Percentiles rank a stretch among this genome's conserved stretches.
Conservation (phyloP, 2,329 filamentous ascomycete species). For the Lachnellula occidentalis region DNA sequence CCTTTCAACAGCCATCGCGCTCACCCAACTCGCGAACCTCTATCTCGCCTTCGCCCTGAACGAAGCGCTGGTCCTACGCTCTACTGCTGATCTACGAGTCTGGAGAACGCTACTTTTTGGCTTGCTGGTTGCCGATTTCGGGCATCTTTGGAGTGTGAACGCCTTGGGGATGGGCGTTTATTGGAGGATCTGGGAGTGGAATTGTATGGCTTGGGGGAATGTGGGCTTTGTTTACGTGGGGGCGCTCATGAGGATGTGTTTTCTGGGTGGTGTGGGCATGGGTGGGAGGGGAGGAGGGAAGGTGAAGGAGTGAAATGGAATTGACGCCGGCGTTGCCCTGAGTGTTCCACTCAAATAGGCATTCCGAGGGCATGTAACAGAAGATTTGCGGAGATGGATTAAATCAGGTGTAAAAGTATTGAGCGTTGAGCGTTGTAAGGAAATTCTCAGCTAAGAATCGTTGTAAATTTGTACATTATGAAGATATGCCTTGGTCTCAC, state of each 20-base stretch:
- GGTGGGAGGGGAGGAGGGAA: background rate
- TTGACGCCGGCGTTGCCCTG: background rate
- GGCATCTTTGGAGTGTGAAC: slow-evolving; percentile 64
- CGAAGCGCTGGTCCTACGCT: slow-evolving; percentile 69
- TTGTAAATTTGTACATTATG: background rate
- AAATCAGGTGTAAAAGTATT: background rate
- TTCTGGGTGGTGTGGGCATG: slow-evolving; percentile 53
- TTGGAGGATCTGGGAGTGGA: slow-evolving; percentile 52
- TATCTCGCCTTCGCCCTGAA: slow-evolving; percentile 74
- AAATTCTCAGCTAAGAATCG: background rate
- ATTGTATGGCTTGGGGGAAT: slow-evolving; percentile 63
- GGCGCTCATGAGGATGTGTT: slow-evolving; percentile 53
- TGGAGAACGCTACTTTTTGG: slow-evolving; percentile 64
- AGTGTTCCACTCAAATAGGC: too few species aligned
- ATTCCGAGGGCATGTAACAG: too few species aligned
- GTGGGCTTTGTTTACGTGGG: slow-evolving; percentile 66
- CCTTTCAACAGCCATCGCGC: slow-evolving; percentile 56
- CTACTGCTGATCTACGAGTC: slow-evolving; percentile 61
- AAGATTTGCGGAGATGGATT: too few species aligned
- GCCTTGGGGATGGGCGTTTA: slow-evolving; percentile 57
- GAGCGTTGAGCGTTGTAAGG: background rate
- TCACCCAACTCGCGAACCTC: slow-evolving; percentile 72
- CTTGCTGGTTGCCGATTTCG: slow-evolving; percentile 69
- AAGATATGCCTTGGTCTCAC: background rate
- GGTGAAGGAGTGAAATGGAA: background rate